Evolutionary conservation across 768 basidiomycete genomes (phyloP), one percentile per base, ranked within the genome.

Genomic region (Ramaria rubella): DNA sequence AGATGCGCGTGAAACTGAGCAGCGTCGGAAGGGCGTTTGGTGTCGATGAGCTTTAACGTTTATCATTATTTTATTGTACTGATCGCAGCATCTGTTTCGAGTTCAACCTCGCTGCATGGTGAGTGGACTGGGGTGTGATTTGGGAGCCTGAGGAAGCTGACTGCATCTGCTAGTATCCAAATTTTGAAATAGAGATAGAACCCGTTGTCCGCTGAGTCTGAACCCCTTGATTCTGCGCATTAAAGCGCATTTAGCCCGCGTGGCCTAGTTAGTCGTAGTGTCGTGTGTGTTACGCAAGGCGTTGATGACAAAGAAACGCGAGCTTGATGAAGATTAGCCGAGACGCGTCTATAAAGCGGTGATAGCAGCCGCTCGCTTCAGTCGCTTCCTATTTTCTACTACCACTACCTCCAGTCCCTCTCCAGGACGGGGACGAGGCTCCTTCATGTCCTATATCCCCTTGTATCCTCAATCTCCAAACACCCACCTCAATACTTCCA

Each of bases 1-100:
- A 97, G 68, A 95, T 97, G 80, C 63, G 82, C 19, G 76, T 83
- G n/a, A 97, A 98, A 68, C 78, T 94, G 26, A 78, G 84, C 59
- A 89, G 87, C 62, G 87, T 88, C 45, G 71, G 90, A 49, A 75
- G 79, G 43, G 78, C 81, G 23, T 90, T 90, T 61, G 77, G 78
- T 33, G 73, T 31, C 23, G 45, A 45, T 56, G 55, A 56, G 31
- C 33, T 48, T 49, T 48, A 49, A 46, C 27, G 30, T 33, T 33
- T 45, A 51, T 56, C 14, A 23, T 56, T 49, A 46, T 48, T 56
- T 5, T 56, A 21, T 31, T 43, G 14, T 11, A 43, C 24, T 38
- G 36, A 23, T 33, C 26, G 46, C 26, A n/a, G n/a, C 3, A 21
- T 52, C 24, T 52, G 23, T 12, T 27, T 46, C 29, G 55, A 45